Evolutionary conservation across 208 protist species (phyloP).

Genomic region (Histomonas meleagridis): DNA sequence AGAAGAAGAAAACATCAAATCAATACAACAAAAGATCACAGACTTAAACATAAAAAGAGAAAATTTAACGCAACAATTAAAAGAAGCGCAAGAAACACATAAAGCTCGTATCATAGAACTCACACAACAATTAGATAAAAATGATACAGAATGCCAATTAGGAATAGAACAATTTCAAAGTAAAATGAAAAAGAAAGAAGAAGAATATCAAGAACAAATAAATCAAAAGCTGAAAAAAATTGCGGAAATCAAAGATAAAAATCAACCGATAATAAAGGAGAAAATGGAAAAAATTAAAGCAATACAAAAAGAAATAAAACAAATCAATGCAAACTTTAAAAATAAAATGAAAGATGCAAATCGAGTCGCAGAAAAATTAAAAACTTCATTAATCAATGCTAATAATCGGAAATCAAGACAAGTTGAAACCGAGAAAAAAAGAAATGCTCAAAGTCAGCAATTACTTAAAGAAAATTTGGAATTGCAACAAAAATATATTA

Average conservation of each 20-base stretch:
- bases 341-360: not conserved
- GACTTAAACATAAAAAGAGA: not conserved
- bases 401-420: not conserved
- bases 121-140: not conserved
- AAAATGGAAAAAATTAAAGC: not conserved
- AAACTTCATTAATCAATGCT: not conserved
- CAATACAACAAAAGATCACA: no score
- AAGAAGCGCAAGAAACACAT: not conserved
- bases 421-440: not conserved
- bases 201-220: not conserved
- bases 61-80: not conserved
- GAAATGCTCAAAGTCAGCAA: not conserved
- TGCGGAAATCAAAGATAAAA: not conserved
- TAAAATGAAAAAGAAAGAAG: constrained; percentile 18
- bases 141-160: not conserved
- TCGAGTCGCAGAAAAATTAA: not conserved
- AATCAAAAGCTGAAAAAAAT: not conserved
- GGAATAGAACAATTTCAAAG: not conserved
- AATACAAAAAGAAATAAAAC: not conserved
- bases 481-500: not conserved
- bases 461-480: not conserved
- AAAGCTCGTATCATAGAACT: not conserved
- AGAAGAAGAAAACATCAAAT: not conserved
- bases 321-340: not conserved
- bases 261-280: not conserved